A percentile compares a stretch with the other conserved stretches of the same genome.
Conservation (phyloP, 225 moss, liverwort and hornwort genomes). For the Thuidium tamariscinum region DNA sequence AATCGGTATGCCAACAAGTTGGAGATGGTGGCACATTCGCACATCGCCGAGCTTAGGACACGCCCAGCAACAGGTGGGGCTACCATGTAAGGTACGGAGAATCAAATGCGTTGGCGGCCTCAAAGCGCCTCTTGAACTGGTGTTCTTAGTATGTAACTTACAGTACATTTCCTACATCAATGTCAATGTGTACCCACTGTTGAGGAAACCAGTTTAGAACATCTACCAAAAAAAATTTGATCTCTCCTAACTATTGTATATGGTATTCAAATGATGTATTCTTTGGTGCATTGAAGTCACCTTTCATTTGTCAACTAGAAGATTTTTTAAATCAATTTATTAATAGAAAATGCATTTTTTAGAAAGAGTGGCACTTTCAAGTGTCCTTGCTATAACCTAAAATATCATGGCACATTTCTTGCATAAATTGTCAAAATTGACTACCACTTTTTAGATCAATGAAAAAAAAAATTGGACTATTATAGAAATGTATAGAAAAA, state of each 20-base stretch:
- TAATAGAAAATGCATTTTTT: not conserved
- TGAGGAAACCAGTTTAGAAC: not conserved
- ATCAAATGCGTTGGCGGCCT: not conserved
- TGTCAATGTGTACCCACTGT: not conserved
- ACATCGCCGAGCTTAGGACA: not conserved
- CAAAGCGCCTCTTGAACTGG: not conserved
- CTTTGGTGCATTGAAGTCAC: not conserved
- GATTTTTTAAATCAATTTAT: too few relatives aligned
- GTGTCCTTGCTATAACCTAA: fast-evolving
- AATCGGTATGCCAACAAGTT: too few relatives aligned
- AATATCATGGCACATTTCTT: fast-evolving
- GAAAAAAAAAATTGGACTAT: not conserved
- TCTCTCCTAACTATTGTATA: not conserved
- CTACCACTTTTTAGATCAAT: fast-evolving
- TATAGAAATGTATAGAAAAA: fast-evolving
- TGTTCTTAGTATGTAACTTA: not conserved
- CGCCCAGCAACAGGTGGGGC: not conserved
- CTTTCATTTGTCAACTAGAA: not conserved
- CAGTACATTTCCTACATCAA: not conserved
- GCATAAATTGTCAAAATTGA: not conserved
- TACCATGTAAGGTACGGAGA: too few relatives aligned
- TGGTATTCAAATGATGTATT: not conserved
- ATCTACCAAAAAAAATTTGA: not conserved
- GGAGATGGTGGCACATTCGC: not conserved
- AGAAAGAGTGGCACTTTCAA: not conserved